Percentiles rank a stretch among this genome's conserved stretches.
phyloP scores from a whole-genome alignment of 2,329 filamentous ascomycete genomes.

The Tolypocladium capitatum region DNA sequence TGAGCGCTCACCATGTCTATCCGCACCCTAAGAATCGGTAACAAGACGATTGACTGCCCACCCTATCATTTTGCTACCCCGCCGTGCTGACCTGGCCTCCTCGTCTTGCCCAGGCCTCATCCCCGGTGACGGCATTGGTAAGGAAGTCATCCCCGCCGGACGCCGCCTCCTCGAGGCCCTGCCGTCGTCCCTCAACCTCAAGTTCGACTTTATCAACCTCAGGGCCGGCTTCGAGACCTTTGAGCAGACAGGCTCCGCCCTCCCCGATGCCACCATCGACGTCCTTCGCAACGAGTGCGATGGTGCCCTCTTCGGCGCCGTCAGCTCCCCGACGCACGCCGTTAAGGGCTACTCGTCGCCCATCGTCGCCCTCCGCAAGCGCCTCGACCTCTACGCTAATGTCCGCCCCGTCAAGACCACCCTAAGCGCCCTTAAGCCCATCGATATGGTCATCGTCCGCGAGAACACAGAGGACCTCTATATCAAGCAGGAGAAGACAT shows the following conservation, averaged over 20 bases:
- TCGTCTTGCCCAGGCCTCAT: conserved; percentile 60
- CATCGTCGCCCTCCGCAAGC: conserved; percentile 92
- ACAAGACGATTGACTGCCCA: conserved; percentile 1
- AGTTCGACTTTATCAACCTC: conserved; percentile 89
- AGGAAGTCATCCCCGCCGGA: conserved; percentile 93
- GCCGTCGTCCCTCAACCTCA: conserved; percentile 76
- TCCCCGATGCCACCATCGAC: conserved; percentile 84
- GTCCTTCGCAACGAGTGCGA: conserved; percentile 85
- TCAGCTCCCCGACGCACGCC: conserved; percentile 78
- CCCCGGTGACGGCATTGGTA: conserved; percentile 94
- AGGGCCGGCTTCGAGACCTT: conserved; percentile 90
- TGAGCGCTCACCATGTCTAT: conserved; percentile 21
- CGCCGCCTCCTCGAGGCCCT: conserved; percentile 86
- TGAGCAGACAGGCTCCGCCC: conserved; percentile 72
- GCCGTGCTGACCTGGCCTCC: neutral
- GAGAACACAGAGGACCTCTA: conserved; percentile 99
- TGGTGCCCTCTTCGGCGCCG: conserved; percentile 90
- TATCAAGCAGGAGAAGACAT: conserved; percentile 90
- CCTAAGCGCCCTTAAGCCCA: conserved; percentile 49
- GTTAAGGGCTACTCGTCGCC: conserved; percentile 94
- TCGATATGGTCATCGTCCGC: conserved; percentile 95
- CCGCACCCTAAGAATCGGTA: conserved; percentile 30
- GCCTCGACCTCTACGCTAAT: conserved; percentile 90
- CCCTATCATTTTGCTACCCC: neutral
- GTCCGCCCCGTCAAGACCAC: conserved; percentile 89